A percentile compares a stretch with the other conserved stretches of the same genome.
Conservation (phyloP, 2,329 filamentous ascomycete genomes). For the Myotisia sp. region DNA sequence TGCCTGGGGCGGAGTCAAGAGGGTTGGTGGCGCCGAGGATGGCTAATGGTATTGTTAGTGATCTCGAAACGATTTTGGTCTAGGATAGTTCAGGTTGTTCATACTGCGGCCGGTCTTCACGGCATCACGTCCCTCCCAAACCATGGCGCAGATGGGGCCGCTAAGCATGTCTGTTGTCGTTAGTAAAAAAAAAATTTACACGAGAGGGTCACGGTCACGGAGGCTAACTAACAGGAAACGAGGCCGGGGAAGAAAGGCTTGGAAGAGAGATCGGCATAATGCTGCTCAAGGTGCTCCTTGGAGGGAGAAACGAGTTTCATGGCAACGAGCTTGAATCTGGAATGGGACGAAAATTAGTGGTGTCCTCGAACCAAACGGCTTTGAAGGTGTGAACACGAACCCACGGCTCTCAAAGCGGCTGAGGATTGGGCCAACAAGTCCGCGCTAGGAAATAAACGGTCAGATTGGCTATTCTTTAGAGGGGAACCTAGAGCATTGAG, state of each 20-base stretch:
- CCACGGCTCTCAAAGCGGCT: conserved; percentile 93
- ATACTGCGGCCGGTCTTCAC: conserved; percentile 93
- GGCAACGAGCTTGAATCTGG: conserved; percentile 91
- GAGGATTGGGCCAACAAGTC: conserved; percentile 96
- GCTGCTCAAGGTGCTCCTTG: conserved; percentile 94
- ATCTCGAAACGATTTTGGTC: background rate
- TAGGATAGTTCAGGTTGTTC: conserved; percentile 20
- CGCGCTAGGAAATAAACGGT: conserved; percentile 50
- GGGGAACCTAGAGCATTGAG: background rate
- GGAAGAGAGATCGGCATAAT: conserved; percentile 82
- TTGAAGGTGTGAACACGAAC: conserved; percentile 35
- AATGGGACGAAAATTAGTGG: conserved; percentile 9
- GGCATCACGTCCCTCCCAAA: conserved; percentile 97
- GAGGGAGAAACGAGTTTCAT: conserved; percentile 85
- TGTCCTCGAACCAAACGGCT: background rate
- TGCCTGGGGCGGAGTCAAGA: conserved; percentile 80
- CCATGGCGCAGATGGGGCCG: conserved; percentile 96
- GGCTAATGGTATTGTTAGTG: conserved; percentile 31
- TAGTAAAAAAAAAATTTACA: background rate
- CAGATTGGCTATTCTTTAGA: background rate
- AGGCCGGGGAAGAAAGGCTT: conserved; percentile 98
- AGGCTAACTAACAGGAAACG: conserved; percentile 58
- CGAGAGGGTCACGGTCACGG: conserved; percentile 2
- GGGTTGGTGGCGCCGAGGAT: conserved; percentile 99
- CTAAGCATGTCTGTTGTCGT: conserved; percentile 67